phyloP scores from a whole-genome alignment of 176 grass and related monocot genomes.

The Musa acuminata region DNA sequence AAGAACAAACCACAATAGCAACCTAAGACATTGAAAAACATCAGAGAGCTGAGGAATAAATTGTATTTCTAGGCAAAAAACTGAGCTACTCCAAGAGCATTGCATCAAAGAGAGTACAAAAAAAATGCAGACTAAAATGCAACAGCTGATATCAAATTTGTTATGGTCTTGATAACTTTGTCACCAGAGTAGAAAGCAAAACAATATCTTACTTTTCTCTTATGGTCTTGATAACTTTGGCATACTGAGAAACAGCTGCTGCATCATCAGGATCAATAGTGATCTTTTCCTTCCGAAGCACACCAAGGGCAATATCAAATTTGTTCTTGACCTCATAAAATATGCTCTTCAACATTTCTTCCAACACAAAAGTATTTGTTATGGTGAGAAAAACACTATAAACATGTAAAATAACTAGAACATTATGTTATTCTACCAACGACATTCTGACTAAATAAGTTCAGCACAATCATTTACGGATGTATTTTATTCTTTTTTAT shows the following conservation, averaged over 20 bases:
- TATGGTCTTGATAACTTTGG: constrained; percentile 69
- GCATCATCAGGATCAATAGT: constrained; percentile 89
- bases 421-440: neutral
- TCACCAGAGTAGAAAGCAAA: neutral
- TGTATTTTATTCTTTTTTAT: neutral
- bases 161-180: too few relatives aligned
- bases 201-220: constrained; percentile 67
- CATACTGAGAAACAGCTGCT: constrained; percentile 56
- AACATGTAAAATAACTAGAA: neutral
- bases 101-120: neutral
- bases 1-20: neutral
- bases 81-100: neutral
- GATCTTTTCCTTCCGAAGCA: constrained; percentile 96
- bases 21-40: neutral
- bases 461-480: neutral
- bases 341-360: constrained; percentile 87
- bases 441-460: neutral
- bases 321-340: constrained; percentile 92
- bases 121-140: too few relatives aligned
- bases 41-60: too few relatives aligned
- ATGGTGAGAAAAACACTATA: neutral
- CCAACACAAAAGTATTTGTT: constrained; percentile 1
- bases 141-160: too few relatives aligned
- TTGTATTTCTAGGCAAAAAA: neutral
- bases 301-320: constrained; percentile 60